Conservation (phyloP, 257 asterid species). For the Linderniella brevidens region DNA sequence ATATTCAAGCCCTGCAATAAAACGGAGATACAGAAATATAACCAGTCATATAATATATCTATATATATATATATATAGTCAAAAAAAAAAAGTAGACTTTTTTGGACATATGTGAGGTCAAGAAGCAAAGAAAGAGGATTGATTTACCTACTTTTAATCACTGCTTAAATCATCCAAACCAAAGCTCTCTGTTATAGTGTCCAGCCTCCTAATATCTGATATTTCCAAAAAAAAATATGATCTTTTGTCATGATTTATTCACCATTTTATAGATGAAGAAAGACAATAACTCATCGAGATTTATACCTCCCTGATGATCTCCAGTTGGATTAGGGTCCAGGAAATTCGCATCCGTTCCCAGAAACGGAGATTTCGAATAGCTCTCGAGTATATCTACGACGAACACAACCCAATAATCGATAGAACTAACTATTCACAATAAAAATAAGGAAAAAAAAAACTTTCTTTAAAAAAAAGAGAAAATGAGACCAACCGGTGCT, state of each 20-base stretch:
- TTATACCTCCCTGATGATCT: slow-evolving; percentile 36
- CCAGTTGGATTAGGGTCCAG: slow-evolving; percentile 31
- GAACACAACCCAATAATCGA: too few species aligned
- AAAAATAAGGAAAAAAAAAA: background rate
- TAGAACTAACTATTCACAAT: background rate
- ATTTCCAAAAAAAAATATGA: slow-evolving; percentile 6
- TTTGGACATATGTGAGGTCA: too few species aligned
- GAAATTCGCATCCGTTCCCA: slow-evolving; percentile 38
- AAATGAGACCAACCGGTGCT: slow-evolving; percentile 36
- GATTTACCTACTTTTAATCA: slow-evolving; percentile 16
- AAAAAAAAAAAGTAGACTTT: too few species aligned
- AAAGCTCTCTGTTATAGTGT: slow-evolving; percentile 39
- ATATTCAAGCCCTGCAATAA: too few species aligned
- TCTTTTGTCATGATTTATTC: background rate
- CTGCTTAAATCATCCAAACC: slow-evolving; percentile 38
- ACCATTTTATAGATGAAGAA: background rate
- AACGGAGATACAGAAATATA: too few species aligned
- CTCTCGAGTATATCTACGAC: slow-evolving; percentile 59
- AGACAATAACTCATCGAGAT: background rate
- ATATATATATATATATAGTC: too few species aligned
- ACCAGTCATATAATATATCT: too few species aligned
- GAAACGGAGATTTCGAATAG: slow-evolving; percentile 64
- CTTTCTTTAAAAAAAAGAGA: background rate
- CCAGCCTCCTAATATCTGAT: slow-evolving; percentile 35
- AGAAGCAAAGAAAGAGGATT: background rate